Percentiles rank a stretch among this genome's conserved stretches.
Evolutionary conservation across 257 asterid genomes (phyloP).

Genomic region (Jacaranda copaia): DNA sequence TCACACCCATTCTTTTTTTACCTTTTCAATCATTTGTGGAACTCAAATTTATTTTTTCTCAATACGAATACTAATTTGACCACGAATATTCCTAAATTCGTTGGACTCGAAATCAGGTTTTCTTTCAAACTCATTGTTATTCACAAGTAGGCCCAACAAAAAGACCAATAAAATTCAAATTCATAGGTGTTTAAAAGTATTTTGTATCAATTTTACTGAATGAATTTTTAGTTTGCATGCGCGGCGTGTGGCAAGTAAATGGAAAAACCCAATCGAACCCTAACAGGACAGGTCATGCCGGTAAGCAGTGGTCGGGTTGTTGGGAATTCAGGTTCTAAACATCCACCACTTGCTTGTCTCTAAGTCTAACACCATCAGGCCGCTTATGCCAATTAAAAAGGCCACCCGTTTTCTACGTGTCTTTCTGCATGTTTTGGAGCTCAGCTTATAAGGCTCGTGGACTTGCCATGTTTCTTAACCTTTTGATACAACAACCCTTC

Average conservation of each 20-base stretch:
- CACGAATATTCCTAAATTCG: no score
- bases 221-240: background rate
- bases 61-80: no score
- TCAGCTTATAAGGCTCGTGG: constrained; percentile 18
- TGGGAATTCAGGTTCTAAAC: constrained; percentile 30
- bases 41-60: no score
- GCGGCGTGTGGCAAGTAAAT: background rate
- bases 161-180: no score
- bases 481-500: background rate
- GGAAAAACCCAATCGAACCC: background rate
- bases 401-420: constrained; percentile 38
- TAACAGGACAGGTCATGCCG: constrained; percentile 37
- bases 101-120: no score
- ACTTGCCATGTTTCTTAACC: constrained; percentile 47
- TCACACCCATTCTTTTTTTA: no score
- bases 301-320: constrained; percentile 49
- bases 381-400: background rate
- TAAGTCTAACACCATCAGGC: no score
- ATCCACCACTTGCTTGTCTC: constrained; percentile 36
- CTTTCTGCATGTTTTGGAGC: constrained; percentile 49
- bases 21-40: no score
- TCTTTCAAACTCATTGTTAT: no score
- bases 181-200: no score
- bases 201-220: background rate
- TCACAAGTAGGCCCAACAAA: no score